A percentile compares a stretch with the other conserved stretches of the same genome.
These are phyloP conservation scores for Triticum monococcum DNA, from an alignment of 176 grass and related monocot species.

Conservation along the genomic window DNA sequence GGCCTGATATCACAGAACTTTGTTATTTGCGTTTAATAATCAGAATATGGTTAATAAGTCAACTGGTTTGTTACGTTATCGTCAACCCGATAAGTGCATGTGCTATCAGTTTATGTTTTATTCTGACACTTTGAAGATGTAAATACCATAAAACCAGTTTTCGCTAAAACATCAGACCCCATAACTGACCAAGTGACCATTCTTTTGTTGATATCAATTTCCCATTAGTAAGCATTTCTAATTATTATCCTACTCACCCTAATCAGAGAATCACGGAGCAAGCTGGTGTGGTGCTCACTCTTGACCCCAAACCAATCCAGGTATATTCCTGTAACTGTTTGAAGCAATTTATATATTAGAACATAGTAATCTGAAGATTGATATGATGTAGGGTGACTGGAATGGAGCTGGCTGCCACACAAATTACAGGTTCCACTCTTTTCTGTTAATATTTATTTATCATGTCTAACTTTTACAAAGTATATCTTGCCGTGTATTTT, in stretches of 20 bases:
- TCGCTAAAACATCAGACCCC: background rate
- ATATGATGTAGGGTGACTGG: constrained; percentile 83
- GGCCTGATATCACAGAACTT: background rate
- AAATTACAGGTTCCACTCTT: constrained; percentile 72
- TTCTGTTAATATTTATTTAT: background rate
- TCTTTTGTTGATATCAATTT: background rate
- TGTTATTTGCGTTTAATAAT: background rate
- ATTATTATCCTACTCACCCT: constrained; percentile 19
- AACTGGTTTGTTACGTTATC: background rate
- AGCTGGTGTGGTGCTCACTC: constrained; percentile 87
- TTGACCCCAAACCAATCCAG: constrained; percentile 99
- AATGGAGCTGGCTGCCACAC: constrained; percentile 99
- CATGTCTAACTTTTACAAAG: background rate
- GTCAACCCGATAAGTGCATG: background rate
- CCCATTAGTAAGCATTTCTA: background rate
- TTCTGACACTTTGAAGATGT: background rate
- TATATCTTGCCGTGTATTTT: background rate
- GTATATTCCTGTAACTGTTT: constrained; percentile 45
- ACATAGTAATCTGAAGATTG: constrained; percentile 6
- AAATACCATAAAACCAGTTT: background rate
- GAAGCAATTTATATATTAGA: constrained; percentile 14
- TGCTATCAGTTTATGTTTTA: background rate
- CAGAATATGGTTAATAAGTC: background rate
- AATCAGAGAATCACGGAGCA: constrained; percentile 98
- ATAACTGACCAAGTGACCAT: background rate